A percentile compares a stretch with the other conserved stretches of the same genome.
These are phyloP conservation scores for Tagetes erecta DNA, from an alignment of 129 eudicot genomes.

Conservation along the genomic window DNA sequence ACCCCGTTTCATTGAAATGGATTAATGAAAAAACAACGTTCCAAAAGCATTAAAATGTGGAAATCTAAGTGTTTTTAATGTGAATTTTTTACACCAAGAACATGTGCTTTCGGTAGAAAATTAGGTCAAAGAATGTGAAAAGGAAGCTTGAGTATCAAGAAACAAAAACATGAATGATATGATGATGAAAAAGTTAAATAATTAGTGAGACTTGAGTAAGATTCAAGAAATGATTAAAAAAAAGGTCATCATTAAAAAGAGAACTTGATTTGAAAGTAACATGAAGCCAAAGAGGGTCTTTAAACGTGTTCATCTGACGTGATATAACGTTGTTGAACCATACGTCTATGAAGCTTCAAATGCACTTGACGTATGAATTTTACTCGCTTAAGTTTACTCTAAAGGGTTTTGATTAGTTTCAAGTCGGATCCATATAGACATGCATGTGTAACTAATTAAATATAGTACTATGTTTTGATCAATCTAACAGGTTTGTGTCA, in stretches of 20 bases:
- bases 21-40: background rate
- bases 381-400: too few species aligned
- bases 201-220: constrained; percentile 3
- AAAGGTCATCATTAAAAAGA: background rate
- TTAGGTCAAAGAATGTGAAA: constrained; percentile 5
- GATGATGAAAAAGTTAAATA: background rate
- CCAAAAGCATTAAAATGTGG: background rate
- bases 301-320: background rate
- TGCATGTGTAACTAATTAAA: too few species aligned
- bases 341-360: too few species aligned
- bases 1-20: too few species aligned
- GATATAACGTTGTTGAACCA: too few species aligned
- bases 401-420: too few species aligned
- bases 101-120: background rate
- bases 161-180: background rate
- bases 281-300: background rate
- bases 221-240: background rate
- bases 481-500: too few species aligned
- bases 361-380: too few species aligned
- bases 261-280: constrained; percentile 11
- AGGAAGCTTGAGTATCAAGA: background rate
- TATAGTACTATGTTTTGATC: too few species aligned
- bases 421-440: too few species aligned
- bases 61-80: background rate
- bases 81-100: background rate